A percentile compares a stretch with the other conserved stretches of the same genome.
phyloP scores from a whole-genome alignment of 441 rosid genomes.

The Theobroma grandiflorum region DNA sequence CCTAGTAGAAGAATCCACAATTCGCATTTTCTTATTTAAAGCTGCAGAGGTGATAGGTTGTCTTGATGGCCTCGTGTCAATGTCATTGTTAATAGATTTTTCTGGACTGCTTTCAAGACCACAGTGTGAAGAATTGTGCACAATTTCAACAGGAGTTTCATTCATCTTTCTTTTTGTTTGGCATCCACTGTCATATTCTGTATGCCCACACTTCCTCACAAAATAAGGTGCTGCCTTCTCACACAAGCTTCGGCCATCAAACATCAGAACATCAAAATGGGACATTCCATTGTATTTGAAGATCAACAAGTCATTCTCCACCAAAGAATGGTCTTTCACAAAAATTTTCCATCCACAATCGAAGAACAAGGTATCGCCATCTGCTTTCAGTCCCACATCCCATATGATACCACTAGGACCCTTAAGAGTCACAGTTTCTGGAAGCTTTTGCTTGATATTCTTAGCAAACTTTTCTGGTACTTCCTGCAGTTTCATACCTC shows the following conservation, averaged over 20 bases:
- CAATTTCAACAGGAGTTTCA: conserved; percentile 39
- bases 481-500: conserved; percentile 47
- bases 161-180: conserved; percentile 36
- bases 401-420: conserved; percentile 69
- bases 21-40: conserved; percentile 23
- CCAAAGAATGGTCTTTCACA: conserved; percentile 56
- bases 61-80: conserved; percentile 12
- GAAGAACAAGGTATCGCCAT: conserved; percentile 47
- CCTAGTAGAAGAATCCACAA: background rate
- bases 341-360: conserved; percentile 67
- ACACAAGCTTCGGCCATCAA: conserved; percentile 60
- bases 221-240: conserved; percentile 78
- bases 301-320: conserved; percentile 67
- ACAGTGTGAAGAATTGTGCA: conserved; percentile 25
- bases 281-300: conserved; percentile 72
- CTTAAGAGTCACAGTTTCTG: conserved; percentile 59
- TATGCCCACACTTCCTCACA: conserved; percentile 50
- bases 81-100: conserved; percentile 41
- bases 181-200: conserved; percentile 34
- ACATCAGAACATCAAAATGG: conserved; percentile 66
- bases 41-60: conserved; percentile 27
- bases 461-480: conserved; percentile 66
- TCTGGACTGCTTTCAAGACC: conserved; percentile 40
- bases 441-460: conserved; percentile 60
- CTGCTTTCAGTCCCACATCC: conserved; percentile 51